Evolutionary conservation across 768 basidiomycete genomes (phyloP).

Genomic region (Calocybe cyanea): DNA sequence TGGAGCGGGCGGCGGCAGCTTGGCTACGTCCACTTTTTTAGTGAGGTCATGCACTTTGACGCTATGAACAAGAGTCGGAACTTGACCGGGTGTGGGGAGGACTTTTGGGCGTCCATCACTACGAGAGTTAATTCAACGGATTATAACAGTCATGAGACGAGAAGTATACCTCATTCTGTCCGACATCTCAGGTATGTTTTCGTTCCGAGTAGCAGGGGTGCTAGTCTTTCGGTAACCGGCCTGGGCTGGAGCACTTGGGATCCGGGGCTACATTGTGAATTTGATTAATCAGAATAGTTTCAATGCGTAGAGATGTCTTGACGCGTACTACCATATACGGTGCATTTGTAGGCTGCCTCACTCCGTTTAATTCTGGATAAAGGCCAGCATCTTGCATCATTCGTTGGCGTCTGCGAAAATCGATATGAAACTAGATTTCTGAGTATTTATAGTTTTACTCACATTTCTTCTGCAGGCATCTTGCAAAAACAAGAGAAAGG

Average conservation of each 20-base stretch:
- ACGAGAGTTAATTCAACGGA: no score
- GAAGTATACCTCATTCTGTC: no score
- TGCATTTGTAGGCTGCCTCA: conserved; percentile 16
- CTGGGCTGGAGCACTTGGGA: conserved; percentile 12
- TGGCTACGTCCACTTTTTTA: conserved; percentile 5
- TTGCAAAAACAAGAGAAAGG: no score
- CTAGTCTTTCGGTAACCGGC: conserved; percentile 10
- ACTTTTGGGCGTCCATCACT: background rate
- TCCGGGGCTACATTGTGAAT: no score
- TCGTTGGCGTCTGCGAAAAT: conserved; percentile 24
- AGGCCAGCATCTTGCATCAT: conserved; percentile 27
- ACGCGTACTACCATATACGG: conserved; percentile 26
- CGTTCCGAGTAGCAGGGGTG: conserved; percentile 31
- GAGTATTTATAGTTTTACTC: conserved; percentile 5
- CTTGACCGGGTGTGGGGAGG: conserved; percentile 3
- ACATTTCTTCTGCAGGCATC: conserved; percentile 36
- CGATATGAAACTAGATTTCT: background rate
- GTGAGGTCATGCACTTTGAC: conserved; percentile 9
- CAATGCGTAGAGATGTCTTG: no score
- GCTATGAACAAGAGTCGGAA: conserved; percentile 4
- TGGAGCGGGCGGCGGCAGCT: conserved; percentile 12
- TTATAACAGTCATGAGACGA: no score
- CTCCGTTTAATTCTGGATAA: conserved; percentile 30
- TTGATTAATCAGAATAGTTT: no score
- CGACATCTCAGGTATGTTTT: conserved; percentile 15